Percentiles rank a stretch among this genome's conserved stretches.
Evolutionary conservation across 345 rosid species (phyloP).

Genomic region (Salix suchowensis): DNA sequence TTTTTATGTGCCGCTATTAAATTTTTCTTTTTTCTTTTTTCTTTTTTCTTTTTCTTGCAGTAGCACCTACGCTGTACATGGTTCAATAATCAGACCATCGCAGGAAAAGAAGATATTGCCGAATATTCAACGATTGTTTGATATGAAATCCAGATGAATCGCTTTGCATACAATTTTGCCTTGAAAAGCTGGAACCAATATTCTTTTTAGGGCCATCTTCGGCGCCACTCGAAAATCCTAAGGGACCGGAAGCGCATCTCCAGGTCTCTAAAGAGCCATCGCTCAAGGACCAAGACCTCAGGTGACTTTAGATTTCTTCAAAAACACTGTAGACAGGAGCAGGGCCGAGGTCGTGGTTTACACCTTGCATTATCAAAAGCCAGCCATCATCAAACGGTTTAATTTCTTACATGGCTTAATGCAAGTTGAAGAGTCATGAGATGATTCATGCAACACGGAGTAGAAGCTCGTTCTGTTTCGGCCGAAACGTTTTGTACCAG

Average conservation of each 20-base stretch:
- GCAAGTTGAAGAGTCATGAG: neutral
- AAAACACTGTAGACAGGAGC: neutral
- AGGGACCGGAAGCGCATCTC: neutral
- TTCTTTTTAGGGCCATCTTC: neutral
- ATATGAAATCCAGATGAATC: neutral
- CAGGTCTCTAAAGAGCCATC: neutral
- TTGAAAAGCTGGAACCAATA: neutral
- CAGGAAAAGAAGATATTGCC: neutral
- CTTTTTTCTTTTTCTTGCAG: neutral
- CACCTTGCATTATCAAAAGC: neutral
- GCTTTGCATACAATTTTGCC: neutral
- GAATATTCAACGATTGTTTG: neutral
- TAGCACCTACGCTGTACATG: neutral
- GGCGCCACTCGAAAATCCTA: neutral
- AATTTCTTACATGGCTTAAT: neutral
- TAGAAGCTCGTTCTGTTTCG: no score
- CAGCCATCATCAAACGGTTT: neutral
- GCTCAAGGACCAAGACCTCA: neutral
- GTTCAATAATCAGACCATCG: neutral
- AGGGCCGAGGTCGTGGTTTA: neutral
- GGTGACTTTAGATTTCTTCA: neutral
- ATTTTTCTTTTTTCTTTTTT: no score
- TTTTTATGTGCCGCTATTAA: no score
- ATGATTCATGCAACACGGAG: neutral
- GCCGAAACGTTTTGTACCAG: no score